Percentiles rank a stretch among this genome's conserved stretches.
These are phyloP conservation scores for Mortierella antarctica DNA, from an alignment of 192 early-diverging fungal species.

Conservation along the genomic window DNA sequence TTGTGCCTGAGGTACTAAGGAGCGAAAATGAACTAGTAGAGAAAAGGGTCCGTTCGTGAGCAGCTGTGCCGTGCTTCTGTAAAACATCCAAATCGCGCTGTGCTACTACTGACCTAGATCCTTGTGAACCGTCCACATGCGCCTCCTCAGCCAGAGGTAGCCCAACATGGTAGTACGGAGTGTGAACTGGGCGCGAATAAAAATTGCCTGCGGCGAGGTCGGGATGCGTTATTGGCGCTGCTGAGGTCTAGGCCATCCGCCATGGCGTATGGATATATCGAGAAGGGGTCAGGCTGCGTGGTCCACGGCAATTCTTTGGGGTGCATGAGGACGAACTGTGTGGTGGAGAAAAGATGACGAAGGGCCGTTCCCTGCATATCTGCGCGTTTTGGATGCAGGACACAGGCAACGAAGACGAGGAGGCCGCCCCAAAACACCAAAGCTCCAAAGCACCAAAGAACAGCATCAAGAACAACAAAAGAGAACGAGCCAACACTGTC, in stretches of 20 bases:
- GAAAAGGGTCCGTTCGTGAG: background rate
- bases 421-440: constrained; percentile 26
- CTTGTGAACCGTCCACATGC: constrained; percentile 11
- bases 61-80: no score
- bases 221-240: constrained; percentile 6
- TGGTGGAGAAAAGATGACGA: background rate
- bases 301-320: no score
- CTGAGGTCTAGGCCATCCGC: background rate
- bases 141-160: constrained; percentile 11
- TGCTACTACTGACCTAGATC: constrained; percentile 3
- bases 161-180: constrained; percentile 37
- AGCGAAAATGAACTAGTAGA: constrained; percentile 6
- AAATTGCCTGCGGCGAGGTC: constrained; percentile 10
- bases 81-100: background rate
- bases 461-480: background rate
- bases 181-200: constrained; percentile 34
- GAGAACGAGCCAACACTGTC: background rate
- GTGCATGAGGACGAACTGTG: background rate
- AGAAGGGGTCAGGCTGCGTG: background rate
- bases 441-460: constrained; percentile 29
- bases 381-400: background rate
- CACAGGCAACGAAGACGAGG: background rate
- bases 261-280: background rate
- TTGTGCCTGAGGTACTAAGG: background rate
- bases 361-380: background rate